Evolutionary conservation across 305 asterid species (phyloP).

Genomic region (Solanum chacoense): DNA sequence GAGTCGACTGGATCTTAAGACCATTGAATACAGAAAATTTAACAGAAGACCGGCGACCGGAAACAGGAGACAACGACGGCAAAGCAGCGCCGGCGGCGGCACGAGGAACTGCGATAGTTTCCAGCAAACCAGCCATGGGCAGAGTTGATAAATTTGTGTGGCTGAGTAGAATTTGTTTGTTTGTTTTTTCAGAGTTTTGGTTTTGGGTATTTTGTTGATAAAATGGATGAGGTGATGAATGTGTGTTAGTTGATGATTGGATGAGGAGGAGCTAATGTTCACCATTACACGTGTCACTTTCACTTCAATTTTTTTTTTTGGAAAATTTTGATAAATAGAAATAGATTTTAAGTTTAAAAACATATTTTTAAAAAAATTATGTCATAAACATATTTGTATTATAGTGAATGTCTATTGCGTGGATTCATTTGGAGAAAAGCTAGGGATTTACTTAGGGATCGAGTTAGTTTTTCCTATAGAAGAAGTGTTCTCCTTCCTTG

Average conservation of each 20-base stretch:
- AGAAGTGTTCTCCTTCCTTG: too few species aligned
- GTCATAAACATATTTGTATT: too few species aligned
- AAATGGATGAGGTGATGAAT: neutral
- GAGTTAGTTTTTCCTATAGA: too few species aligned
- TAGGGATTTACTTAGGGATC: too few species aligned
- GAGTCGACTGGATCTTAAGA: slow-evolving; percentile 41
- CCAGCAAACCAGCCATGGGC: slow-evolving; percentile 54
- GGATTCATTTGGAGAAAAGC: too few species aligned
- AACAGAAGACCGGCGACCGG: slow-evolving; percentile 24
- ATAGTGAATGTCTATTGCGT: too few species aligned
- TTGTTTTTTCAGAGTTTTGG: too few species aligned
- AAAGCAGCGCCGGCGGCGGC: slow-evolving; percentile 18
- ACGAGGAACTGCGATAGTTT: slow-evolving; percentile 57
- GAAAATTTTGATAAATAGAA: too few species aligned
- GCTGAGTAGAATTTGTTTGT: neutral
- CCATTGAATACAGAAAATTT: slow-evolving; percentile 42
- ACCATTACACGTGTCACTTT: slow-evolving; percentile 19
- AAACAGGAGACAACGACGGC: slow-evolving; percentile 27
- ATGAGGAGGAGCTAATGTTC: slow-evolving; percentile 39
- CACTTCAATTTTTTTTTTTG: neutral
- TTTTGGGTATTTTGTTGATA: neutral
- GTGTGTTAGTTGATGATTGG: neutral
- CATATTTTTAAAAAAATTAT: too few species aligned
- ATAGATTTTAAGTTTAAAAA: too few species aligned
- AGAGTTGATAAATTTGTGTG: neutral